These are phyloP conservation scores for Ganoderma multipileum DNA, from an alignment of 1,284 basidiomycete genomes.

Conservation along the genomic window DNA sequence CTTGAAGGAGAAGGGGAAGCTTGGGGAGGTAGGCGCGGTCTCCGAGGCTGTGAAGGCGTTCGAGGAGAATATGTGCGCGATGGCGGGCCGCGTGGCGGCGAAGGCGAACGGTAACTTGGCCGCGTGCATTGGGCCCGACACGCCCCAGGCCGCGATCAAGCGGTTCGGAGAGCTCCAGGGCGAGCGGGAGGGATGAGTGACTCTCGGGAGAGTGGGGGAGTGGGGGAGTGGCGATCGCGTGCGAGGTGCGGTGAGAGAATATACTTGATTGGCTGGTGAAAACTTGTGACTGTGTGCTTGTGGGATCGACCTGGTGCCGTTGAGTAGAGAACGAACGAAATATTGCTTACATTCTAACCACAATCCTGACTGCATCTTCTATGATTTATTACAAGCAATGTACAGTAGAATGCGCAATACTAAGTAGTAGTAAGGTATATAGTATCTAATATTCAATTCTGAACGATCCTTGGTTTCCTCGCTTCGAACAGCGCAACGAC, in stretches of 20 bases:
- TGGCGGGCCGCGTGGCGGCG: slow-evolving; percentile 1
- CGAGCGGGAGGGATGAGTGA: slow-evolving; percentile 13
- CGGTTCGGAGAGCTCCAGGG: neutral
- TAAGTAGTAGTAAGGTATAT: no score
- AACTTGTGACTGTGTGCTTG: no score
- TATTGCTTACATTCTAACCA: no score
- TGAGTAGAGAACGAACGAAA: no score
- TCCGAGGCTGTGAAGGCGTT: slow-evolving; percentile 14
- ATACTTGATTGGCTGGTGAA: no score
- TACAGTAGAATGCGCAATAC: no score
- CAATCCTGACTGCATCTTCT: no score
- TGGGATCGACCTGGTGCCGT: no score
- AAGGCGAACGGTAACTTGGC: neutral
- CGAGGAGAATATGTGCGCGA: slow-evolving; percentile 13
- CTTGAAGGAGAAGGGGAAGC: neutral
- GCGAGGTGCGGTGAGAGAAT: no score
- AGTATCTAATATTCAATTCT: no score
- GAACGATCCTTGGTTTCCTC: neutral
- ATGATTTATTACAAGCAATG: no score
- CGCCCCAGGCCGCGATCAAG: neutral
- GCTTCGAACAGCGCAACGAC: slow-evolving; percentile 31
- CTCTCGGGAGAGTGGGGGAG: neutral
- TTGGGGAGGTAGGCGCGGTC: neutral
- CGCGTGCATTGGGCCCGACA: neutral
- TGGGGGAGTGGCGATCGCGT: neutral